Base-by-base conservation (phyloP, 2,329 filamentous ascomycete species). In the Fonsecaea monophora region DNA sequence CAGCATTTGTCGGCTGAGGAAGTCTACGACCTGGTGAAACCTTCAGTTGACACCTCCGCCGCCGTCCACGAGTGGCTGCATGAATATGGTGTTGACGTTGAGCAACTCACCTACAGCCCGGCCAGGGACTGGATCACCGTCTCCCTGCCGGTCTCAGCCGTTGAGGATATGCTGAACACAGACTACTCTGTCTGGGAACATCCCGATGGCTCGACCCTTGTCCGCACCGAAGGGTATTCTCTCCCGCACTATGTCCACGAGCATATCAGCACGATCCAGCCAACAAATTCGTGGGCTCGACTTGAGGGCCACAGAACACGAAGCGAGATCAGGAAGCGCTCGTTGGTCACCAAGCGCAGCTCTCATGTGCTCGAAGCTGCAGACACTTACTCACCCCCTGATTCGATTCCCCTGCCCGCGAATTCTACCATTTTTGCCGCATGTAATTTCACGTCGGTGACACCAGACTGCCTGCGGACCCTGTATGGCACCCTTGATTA, bases 401-500 rank as follows among this genome's bases (percentile, higher is more conserved):
- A 60, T 15, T 35, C 60, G 15, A 15, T 63, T 40, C 63, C 66
- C 0, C 38, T 64, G n/a, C 69, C 64, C n/a, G 45, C 42, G 15
- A 68, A 68, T 55, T 61, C 67, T 9, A 74, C 73, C 72, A 70
- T 81, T 15, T 70, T 76, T 18, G 68, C 74, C 10, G 79, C 81
- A 30, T 87, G 85, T 77, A 84, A 86, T 68, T 79, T 80, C 54
- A 81, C 75, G 60, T 82, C 82, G 13, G 81, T 85, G 12, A 86
- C 85, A 0, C 83, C 84, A 2, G 77, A 82, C 60, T 87, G 85
- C 73, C 80, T 86, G 69, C 78, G 83, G 58, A 84, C 81, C 4
- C 77, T 86, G 0, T 87, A 87, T 74, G 78, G 80, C 15, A 86
- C 84, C 13, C 82, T 85, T 71, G 79, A 83, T 70, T 87, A 87